These are phyloP conservation scores for Exsudoporus frostii DNA, from an alignment of 768 basidiomycete genomes.

Conservation along the genomic window DNA sequence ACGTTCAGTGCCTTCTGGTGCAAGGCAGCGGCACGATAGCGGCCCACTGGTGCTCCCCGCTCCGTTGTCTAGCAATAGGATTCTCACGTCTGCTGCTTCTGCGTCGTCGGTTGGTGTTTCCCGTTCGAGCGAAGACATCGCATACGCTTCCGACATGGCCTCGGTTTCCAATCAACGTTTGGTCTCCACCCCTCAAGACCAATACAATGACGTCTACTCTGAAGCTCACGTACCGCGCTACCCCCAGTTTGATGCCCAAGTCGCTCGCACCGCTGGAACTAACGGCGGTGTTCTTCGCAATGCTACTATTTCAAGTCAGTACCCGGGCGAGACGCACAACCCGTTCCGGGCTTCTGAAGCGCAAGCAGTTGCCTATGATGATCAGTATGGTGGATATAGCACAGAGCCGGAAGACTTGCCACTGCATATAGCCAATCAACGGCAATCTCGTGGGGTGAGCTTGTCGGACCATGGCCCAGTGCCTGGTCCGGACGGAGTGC, in stretches of 20 bases:
- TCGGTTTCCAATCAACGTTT: constrained; percentile 45
- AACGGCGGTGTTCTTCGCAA: constrained; percentile 42
- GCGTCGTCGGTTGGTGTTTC: constrained; percentile 41
- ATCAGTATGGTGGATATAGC: constrained; percentile 30
- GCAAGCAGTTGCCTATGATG: constrained; percentile 39
- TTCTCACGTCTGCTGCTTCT: constrained; percentile 41
- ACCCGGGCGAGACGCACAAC: constrained; percentile 49
- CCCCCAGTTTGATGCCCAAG: constrained; percentile 40
- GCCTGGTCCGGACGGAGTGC: constrained; percentile 71
- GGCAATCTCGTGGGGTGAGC: constrained; percentile 60
- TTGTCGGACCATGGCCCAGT: constrained; percentile 84
- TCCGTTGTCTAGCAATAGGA: constrained; percentile 61
- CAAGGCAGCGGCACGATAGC: constrained; percentile 64
- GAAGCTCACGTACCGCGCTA: constrained; percentile 18
- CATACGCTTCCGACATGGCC: constrained; percentile 33
- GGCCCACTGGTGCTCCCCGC: constrained; percentile 73
- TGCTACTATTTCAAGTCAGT: constrained; percentile 34
- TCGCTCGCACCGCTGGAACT: constrained; percentile 36
- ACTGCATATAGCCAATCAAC: constrained; percentile 12
- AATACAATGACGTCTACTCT: constrained; percentile 27
- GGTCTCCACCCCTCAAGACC: constrained; percentile 35
- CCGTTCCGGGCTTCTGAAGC: constrained; percentile 56
- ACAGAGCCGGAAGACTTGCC: constrained; percentile 37
- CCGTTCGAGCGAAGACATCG: constrained; percentile 43
- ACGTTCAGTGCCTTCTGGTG: constrained; percentile 31